Percentiles rank a stretch among this genome's conserved stretches.
phyloP scores from a whole-genome alignment of 139 green algal genomes.

The Pseudopediastrum boryanum region DNA sequence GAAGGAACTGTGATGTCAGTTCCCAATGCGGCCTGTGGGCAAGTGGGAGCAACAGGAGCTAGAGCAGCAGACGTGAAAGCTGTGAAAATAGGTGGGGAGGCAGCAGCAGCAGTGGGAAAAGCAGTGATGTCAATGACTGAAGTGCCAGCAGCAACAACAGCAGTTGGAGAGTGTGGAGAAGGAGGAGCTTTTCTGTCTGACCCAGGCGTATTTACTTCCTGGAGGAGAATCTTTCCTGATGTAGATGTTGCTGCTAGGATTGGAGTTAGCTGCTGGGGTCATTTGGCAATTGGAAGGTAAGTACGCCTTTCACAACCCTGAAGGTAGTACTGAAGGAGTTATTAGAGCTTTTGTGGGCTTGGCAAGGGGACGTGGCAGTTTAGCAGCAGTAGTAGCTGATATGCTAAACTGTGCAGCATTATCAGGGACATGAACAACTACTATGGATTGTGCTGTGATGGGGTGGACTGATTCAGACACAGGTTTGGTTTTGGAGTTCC shows the following conservation, averaged over 20 bases:
- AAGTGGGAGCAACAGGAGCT: background rate
- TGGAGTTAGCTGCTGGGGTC: background rate
- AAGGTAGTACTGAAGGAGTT: background rate
- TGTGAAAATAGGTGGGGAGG: background rate
- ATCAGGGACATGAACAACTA: too few species aligned
- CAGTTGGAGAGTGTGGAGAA: constrained; percentile 5
- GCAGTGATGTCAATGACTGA: background rate
- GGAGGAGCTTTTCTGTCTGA: too few species aligned
- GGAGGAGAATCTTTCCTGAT: constrained; percentile 13
- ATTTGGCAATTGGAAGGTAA: background rate
- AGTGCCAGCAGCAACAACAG: constrained; percentile 13
- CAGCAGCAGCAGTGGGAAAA: background rate
- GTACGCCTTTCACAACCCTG: background rate
- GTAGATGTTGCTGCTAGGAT: background rate
- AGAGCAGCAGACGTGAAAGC: background rate
- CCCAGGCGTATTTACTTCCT: too few species aligned
- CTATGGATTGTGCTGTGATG: too few species aligned
- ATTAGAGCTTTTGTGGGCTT: too few species aligned
- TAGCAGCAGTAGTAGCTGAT: too few species aligned
- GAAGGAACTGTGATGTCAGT: background rate
- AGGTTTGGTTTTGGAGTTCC: too few species aligned
- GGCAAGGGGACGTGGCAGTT: too few species aligned
- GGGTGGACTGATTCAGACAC: too few species aligned
- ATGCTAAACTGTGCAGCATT: too few species aligned
- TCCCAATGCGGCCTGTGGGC: too few species aligned